phyloP scores from a whole-genome alignment of 2,329 filamentous ascomycete genomes.

The Trichocomaceae sp. region DNA sequence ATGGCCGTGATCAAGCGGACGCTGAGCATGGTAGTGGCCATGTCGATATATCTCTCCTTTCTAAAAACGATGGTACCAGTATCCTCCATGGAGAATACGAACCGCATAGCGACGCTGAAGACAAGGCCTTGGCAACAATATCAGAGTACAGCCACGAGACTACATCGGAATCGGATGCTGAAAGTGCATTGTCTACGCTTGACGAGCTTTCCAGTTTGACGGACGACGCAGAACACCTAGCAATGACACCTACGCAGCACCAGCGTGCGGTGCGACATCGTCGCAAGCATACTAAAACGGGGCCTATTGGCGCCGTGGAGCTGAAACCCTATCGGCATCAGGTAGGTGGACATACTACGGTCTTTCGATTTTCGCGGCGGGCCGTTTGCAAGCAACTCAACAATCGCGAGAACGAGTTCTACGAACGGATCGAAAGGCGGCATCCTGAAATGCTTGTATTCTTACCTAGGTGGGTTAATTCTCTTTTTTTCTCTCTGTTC shows the following conservation, averaged over 20 bases:
- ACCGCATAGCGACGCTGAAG: constrained; percentile 32
- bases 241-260: constrained; percentile 37
- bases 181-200: constrained; percentile 35
- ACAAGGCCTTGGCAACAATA: constrained; percentile 30
- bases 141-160: constrained; percentile 35
- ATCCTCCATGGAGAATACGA: constrained; percentile 55
- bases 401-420: constrained; percentile 97
- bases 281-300: constrained; percentile 24
- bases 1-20: constrained; percentile 2
- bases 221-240: constrained; percentile 48
- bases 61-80: constrained; percentile 51
- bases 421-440: constrained; percentile 86
- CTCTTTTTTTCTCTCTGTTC: constrained; percentile 15
- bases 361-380: constrained; percentile 90
- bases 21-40: constrained; percentile 36
- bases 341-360: constrained; percentile 90
- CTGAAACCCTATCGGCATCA: constrained; percentile 96
- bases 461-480: constrained; percentile 64
- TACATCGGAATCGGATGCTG: constrained; percentile 42
- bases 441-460: constrained; percentile 88
- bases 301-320: constrained; percentile 81
- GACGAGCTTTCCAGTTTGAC: constrained; percentile 50
- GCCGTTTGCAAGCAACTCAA: constrained; percentile 98
- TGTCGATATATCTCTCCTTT: constrained; percentile 58
- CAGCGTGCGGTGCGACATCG: constrained; percentile 19